Percentiles rank a stretch among this genome's conserved stretches.
These are phyloP conservation scores for Fusarium secorum DNA, from an alignment of 2,329 filamentous ascomycete genomes.

Conservation along the genomic window DNA sequence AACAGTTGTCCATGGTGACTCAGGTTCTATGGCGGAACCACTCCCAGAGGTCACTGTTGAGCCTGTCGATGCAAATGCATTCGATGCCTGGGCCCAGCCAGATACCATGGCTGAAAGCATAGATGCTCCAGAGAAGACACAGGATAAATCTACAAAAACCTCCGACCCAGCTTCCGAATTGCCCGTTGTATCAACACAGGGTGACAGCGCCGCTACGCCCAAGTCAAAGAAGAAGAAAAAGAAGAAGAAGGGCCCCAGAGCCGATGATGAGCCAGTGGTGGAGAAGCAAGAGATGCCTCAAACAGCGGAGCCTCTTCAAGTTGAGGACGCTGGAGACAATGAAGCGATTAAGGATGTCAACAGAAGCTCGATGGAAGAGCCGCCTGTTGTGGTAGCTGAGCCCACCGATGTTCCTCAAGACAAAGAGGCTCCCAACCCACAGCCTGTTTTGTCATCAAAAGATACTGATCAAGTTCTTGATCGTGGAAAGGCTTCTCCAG, in stretches of 20 bases:
- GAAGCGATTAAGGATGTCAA: not conserved
- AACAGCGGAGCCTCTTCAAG: not conserved
- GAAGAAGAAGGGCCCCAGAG: slow-evolving; percentile 38
- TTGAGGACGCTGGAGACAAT: not conserved
- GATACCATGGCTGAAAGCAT: not conserved
- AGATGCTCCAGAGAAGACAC: not conserved
- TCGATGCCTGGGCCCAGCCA: slow-evolving; percentile 29
- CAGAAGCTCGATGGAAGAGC: not conserved
- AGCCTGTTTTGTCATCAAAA: not conserved
- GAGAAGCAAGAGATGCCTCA: slow-evolving; percentile 12
- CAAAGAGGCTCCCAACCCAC: not conserved
- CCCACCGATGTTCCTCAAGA: not conserved
- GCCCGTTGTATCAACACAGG: not conserved
- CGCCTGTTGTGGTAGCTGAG: not conserved
- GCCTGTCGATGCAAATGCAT: slow-evolving; percentile 19
- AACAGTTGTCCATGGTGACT: not conserved
- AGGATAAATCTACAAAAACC: not conserved
- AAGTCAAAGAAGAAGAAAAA: slow-evolving; percentile 43
- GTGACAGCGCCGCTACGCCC: slow-evolving; percentile 10
- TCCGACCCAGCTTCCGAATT: slow-evolving; percentile 14
- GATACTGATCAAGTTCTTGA: not conserved
- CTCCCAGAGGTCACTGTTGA: not conserved
- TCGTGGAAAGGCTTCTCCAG: not conserved
- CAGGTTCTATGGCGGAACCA: not conserved
- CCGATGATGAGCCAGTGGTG: slow-evolving; percentile 12